phyloP scores from a whole-genome alignment of 2,329 filamentous ascomycete species.

The Hypocreales sp. region DNA sequence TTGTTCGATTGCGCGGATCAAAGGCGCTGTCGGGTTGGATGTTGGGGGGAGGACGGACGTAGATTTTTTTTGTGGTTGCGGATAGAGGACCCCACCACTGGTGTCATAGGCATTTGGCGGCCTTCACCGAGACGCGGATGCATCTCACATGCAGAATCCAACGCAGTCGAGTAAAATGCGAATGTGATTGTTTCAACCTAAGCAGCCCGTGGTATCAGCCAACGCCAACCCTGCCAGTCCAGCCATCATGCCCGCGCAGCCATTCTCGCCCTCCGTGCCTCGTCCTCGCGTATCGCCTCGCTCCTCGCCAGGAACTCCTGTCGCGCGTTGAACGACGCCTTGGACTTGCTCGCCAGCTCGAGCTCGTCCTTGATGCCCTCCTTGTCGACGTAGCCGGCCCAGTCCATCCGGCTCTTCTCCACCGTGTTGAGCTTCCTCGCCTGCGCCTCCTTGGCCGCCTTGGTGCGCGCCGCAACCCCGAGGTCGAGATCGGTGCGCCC shows the following conservation, averaged over 20 bases:
- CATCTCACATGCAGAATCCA: too few relatives aligned
- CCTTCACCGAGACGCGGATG: too few relatives aligned
- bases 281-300: slow-evolving; percentile 45
- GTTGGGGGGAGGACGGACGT: background rate
- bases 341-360: slow-evolving; percentile 46
- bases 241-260: slow-evolving; percentile 16
- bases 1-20: too few relatives aligned
- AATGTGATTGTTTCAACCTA: too few relatives aligned
- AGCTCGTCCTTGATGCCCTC: slow-evolving; percentile 57
- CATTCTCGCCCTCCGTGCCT: slow-evolving; percentile 38
- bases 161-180: too few relatives aligned
- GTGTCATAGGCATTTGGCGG: too few relatives aligned
- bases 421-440: slow-evolving; percentile 55
- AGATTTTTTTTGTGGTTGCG: too few relatives aligned
- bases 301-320: slow-evolving; percentile 52
- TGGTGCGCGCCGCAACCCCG: slow-evolving; percentile 31
- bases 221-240: too few relatives aligned
- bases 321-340: slow-evolving; percentile 44
- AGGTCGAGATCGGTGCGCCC: slow-evolving; percentile 43
- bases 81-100: too few relatives aligned
- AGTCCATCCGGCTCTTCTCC: slow-evolving; percentile 59
- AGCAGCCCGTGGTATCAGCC: too few relatives aligned
- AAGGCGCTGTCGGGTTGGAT: background rate
- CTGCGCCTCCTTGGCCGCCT: slow-evolving; percentile 30
- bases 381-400: slow-evolving; percentile 56